Conservation (phyloP, 1,284 basidiomycete genomes). For the Puccinia horiana region DNA sequence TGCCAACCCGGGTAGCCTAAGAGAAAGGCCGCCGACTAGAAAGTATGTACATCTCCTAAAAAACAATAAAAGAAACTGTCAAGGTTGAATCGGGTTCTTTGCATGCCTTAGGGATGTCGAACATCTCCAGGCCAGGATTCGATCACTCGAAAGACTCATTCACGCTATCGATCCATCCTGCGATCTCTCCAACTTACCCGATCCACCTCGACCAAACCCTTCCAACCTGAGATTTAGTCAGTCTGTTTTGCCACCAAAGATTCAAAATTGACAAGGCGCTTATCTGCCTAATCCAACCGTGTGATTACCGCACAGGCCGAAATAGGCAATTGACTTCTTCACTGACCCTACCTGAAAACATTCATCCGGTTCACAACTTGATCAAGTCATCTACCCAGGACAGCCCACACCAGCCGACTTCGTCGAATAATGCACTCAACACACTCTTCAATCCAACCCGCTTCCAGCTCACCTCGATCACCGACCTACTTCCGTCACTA, state of each 20-base stretch:
- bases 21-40: slow-evolving; percentile 41
- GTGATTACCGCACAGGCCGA: neutral
- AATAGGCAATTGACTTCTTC: neutral
- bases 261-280: neutral
- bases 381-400: neutral
- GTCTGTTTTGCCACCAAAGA: neutral
- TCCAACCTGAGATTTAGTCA: slow-evolving; percentile 1
- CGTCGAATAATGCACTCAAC: neutral
- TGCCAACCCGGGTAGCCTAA: slow-evolving; percentile 44
- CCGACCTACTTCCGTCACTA: neutral
- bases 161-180: slow-evolving; percentile 21
- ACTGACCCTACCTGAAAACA: slow-evolving; percentile 11
- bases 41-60: neutral
- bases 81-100: neutral
- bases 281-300: neutral
- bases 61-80: neutral
- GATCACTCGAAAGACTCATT: slow-evolving; percentile 44
- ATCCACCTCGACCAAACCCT: slow-evolving; percentile 5
- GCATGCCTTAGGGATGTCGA: slow-evolving; percentile 26
- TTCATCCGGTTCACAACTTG: neutral
- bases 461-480: slow-evolving; percentile 14
- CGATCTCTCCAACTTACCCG: slow-evolving; percentile 38
- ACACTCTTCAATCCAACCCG: slow-evolving; percentile 24
- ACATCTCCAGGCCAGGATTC: slow-evolving; percentile 46
- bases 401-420: neutral